Evolutionary conservation across 2,329 filamentous ascomycete genomes (phyloP).

Genomic region (Alternaria infectoria): DNA sequence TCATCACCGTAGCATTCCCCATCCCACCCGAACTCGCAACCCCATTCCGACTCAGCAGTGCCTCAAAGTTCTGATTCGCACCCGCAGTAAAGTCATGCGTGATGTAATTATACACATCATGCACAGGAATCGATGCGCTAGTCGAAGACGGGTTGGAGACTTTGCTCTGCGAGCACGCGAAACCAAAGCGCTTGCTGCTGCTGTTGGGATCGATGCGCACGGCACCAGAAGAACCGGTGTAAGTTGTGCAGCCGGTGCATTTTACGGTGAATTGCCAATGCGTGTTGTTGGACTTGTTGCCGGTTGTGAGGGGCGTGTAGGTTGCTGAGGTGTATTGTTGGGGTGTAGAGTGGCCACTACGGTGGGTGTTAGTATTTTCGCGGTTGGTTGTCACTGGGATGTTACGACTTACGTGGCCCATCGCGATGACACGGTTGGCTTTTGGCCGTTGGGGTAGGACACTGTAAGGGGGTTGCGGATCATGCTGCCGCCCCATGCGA

Average conservation of each 20-base stretch:
- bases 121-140: conserved; percentile 29
- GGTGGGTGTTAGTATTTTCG: not conserved
- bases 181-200: conserved; percentile 28
- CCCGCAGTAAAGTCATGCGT: conserved; percentile 36
- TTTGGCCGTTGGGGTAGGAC: conserved; percentile 36
- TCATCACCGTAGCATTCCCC: not conserved
- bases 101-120: conserved; percentile 40
- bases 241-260: conserved; percentile 40
- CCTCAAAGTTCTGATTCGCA: conserved; percentile 31
- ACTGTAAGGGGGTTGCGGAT: conserved; percentile 40
- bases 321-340: conserved; percentile 31
- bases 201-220: conserved; percentile 27
- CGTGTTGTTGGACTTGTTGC: conserved; percentile 38
- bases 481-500: conserved; percentile 43
- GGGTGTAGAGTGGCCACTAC: conserved; percentile 33
- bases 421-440: conserved; percentile 32
- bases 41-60: conserved; percentile 34
- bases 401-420: conserved; percentile 37
- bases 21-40: conserved; percentile 2
- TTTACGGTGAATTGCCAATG: conserved; percentile 43
- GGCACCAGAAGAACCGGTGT: conserved; percentile 19
- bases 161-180: conserved; percentile 29
- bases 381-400: too few species aligned
- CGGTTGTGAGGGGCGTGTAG: conserved; percentile 28
- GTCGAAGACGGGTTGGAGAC: conserved; percentile 29